Evolutionary conservation across 495 filamentous ascomycete species (phyloP).

Genomic region (Penicillium diatomitis): DNA sequence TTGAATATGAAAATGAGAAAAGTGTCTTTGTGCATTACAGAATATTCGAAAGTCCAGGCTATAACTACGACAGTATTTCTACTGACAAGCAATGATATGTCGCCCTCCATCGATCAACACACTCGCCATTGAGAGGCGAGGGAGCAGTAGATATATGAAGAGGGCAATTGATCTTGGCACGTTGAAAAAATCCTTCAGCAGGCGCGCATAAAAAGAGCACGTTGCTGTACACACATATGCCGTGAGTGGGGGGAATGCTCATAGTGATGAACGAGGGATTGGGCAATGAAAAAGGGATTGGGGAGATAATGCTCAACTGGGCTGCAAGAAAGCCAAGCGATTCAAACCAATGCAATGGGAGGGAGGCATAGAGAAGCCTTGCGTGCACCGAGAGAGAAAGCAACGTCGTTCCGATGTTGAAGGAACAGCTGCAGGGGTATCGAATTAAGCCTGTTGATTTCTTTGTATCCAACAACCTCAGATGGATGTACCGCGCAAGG

Average conservation of each 20-base stretch:
- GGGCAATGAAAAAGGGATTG: constrained; percentile 1
- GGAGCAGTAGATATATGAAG: constrained; percentile 86
- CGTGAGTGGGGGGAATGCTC: constrained; percentile 26
- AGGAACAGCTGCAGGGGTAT: constrained; percentile 19
- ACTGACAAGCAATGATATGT: constrained; percentile 37
- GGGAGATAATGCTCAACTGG: constrained; percentile 7
- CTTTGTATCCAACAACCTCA: constrained; percentile 23
- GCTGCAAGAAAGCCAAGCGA: not conserved
- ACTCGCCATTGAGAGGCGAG: constrained; percentile 46
- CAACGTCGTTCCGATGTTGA: constrained; percentile 7
- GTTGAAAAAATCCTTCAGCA: constrained; percentile 91
- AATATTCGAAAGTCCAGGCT: no score
- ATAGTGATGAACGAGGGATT: not conserved
- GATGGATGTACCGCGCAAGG: constrained; percentile 18
- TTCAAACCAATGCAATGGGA: not conserved
- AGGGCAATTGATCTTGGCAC: constrained; percentile 79
- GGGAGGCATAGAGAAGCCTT: no score
- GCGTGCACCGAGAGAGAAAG: not conserved
- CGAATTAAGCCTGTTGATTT: constrained; percentile 30
- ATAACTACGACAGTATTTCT: no score
- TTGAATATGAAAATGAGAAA: not conserved
- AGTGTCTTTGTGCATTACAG: no score
- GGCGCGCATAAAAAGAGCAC: constrained; percentile 61
- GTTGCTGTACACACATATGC: constrained; percentile 99
- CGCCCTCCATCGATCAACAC: constrained; percentile 84